Conservation (phyloP, 129 eudicot genomes). For the Artemisia argyi region DNA sequence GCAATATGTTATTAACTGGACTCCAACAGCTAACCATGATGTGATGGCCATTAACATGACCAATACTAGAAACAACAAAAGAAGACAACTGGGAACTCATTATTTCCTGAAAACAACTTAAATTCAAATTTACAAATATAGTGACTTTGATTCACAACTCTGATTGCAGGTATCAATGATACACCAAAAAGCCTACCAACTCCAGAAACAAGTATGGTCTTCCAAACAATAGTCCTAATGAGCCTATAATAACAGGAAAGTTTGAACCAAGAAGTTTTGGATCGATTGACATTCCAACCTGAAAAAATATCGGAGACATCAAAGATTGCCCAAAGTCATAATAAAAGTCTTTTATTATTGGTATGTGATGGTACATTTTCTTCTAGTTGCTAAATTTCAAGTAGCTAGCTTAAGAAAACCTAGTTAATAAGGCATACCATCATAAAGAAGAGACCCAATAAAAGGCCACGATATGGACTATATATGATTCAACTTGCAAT, state of each 20-base stretch:
- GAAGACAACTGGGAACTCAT: slow-evolving; percentile 90
- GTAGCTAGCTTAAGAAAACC: neutral
- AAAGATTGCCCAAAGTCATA: slow-evolving; percentile 2
- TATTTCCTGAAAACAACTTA: slow-evolving; percentile 67
- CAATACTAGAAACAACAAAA: slow-evolving; percentile 87
- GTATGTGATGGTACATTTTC: neutral
- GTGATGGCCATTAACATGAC: slow-evolving; percentile 97
- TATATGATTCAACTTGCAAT: slow-evolving; percentile 96
- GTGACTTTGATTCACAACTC: slow-evolving; percentile 77
- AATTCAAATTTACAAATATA: slow-evolving; percentile 15
- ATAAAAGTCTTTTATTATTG: neutral
- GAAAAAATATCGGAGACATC: slow-evolving; percentile 28
- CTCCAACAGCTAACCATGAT: slow-evolving; percentile 98
- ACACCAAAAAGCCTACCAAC: slow-evolving; percentile 87
- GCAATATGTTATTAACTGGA: slow-evolving; percentile 89
- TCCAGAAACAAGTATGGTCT: slow-evolving; percentile 75
- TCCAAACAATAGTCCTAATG: slow-evolving; percentile 76
- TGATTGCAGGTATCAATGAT: slow-evolving; percentile 77
- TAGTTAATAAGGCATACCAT: slow-evolving; percentile 50
- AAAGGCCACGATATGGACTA: slow-evolving; percentile 99
- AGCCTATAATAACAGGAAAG: slow-evolving; percentile 80
- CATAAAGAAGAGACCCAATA: slow-evolving; percentile 96
- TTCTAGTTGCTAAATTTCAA: neutral
- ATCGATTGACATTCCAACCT: slow-evolving; percentile 99
- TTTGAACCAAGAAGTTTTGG: slow-evolving; percentile 91